phyloP scores from a whole-genome alignment of 176 grass and related monocot species.

The Triticum dicoccoides region DNA sequence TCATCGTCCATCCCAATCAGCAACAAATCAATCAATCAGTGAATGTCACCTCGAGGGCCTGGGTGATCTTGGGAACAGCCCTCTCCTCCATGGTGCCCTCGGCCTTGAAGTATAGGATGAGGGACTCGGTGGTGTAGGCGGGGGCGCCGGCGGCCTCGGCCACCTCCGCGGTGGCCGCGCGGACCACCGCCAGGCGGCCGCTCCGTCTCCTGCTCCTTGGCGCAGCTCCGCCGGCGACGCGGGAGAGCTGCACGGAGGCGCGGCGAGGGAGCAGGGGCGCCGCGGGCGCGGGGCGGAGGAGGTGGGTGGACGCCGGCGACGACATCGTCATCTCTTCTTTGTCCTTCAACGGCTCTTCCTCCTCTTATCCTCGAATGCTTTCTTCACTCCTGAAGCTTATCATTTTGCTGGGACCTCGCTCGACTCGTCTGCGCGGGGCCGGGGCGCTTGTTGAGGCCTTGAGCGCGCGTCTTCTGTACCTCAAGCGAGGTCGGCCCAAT shows the following conservation, averaged over 20 bases:
- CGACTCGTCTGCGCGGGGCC: too few relatives aligned
- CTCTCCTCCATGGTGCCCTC: conserved; percentile 57
- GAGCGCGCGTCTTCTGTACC: too few relatives aligned
- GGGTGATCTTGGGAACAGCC: conserved; percentile 42
- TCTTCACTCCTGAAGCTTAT: not conserved
- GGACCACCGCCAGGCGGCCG: conserved; percentile 18
- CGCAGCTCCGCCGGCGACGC: not conserved
- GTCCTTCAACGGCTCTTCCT: conserved; percentile 14
- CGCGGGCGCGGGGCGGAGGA: conserved; percentile 11
- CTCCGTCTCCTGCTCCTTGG: not conserved
- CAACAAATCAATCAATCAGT: not conserved
- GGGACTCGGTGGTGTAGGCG: conserved; percentile 40
- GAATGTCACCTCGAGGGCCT: conserved; percentile 37
- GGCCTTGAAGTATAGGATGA: conserved; percentile 55
- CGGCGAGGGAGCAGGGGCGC: not conserved
- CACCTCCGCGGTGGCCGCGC: conserved; percentile 22
- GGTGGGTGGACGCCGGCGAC: conserved; percentile 26
- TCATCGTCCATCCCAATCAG: not conserved
- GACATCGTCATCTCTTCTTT: conserved; percentile 7
- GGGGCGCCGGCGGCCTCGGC: conserved; percentile 5
- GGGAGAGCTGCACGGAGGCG: conserved; percentile 1
- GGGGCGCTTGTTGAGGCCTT: too few relatives aligned
- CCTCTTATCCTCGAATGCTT: conserved; percentile 21
- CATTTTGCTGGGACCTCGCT: too few relatives aligned
- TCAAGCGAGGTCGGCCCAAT: too few relatives aligned